phyloP scores from a whole-genome alignment of 768 basidiomycete genomes.

The Pisolithus tinctorius region DNA sequence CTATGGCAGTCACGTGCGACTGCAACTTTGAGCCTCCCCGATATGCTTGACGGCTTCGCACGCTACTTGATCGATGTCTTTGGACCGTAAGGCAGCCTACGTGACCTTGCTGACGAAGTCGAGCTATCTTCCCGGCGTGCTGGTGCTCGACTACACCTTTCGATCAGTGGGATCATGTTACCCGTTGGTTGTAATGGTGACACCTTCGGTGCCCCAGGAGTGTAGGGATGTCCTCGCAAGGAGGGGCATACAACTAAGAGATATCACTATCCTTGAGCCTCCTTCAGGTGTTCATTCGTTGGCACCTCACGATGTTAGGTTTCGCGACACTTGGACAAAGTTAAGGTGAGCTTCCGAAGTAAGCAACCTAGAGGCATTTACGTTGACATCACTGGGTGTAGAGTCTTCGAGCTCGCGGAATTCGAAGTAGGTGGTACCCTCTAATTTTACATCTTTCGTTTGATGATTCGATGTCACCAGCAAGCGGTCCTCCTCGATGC shows the following conservation, averaged over 20 bases:
- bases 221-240: slow-evolving; percentile 45
- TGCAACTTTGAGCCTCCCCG: too few species aligned
- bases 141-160: slow-evolving; percentile 50
- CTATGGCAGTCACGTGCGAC: too few species aligned
- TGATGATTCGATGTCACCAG: slow-evolving; percentile 29
- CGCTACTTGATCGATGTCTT: slow-evolving; percentile 6
- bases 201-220: slow-evolving; percentile 46
- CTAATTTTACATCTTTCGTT: background rate
- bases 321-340: slow-evolving; percentile 64
- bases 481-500: slow-evolving; percentile 77
- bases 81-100: slow-evolving; percentile 50
- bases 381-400: slow-evolving; percentile 13
- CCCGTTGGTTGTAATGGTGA: slow-evolving; percentile 76
- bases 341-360: slow-evolving; percentile 29
- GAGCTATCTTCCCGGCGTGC: slow-evolving; percentile 48
- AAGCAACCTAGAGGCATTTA: slow-evolving; percentile 5
- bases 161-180: slow-evolving; percentile 53
- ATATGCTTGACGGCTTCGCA: background rate
- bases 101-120: slow-evolving; percentile 71
- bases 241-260: slow-evolving; percentile 46
- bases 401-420: slow-evolving; percentile 58
- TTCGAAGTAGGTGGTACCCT: slow-evolving; percentile 48
- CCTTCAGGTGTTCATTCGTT: slow-evolving; percentile 32
- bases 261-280: slow-evolving; percentile 57
- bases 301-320: slow-evolving; percentile 38